Base-by-base conservation (phyloP, 495 filamentous ascomycete genomes). In the Podospora anserina region DNA sequence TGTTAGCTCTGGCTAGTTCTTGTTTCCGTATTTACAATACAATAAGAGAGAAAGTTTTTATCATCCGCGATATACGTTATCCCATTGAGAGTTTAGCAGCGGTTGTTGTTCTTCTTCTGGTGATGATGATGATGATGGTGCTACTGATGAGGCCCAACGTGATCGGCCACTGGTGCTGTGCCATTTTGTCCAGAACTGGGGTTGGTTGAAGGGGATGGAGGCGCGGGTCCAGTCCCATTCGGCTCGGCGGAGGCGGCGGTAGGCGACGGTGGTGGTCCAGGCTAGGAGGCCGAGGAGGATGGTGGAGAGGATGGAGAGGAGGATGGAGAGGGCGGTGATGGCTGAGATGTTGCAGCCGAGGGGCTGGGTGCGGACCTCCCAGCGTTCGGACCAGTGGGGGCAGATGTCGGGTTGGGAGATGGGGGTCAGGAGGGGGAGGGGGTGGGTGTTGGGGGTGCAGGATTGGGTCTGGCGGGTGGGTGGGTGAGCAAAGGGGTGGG, bases 1-100 rank as follows among this genome's bases (percentile, higher is more conserved):
- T n/a, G 95, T 98, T 63, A 98, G 95, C 83, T 91, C 90, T 53
- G 92, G 92, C 44, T 84, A 76, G 81, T 15, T 13, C 2, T 13
- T 49, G 9, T 16, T 16, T 11, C 39, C 39, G 0, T 49, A 6
- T 11, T 2, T 49, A 49, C 15, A 16, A 49, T 49, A 18, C 2
- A 49, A 18, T 11, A 49, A 49, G 3, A 9, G 1, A 49, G 9
- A 13, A 49, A 49, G 39, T 13, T 13, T 49, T 16, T 23, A 23
- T 23, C 23, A 49, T 32, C 30, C 30, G 4, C 7, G 30, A 49
- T 49, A 49, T 11, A 49, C 39, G 13, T 49, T 49, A 3, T 49
- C 39, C 39, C 13, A 49, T 0, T 49, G 13, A 2, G 39, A 49
- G 15, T 49, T 49, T 16, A 49, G 15, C 39, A 49, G 13, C 15